phyloP scores from a whole-genome alignment of 2,329 filamentous ascomycete genomes.

The Emmonsiellopsis sp. region DNA sequence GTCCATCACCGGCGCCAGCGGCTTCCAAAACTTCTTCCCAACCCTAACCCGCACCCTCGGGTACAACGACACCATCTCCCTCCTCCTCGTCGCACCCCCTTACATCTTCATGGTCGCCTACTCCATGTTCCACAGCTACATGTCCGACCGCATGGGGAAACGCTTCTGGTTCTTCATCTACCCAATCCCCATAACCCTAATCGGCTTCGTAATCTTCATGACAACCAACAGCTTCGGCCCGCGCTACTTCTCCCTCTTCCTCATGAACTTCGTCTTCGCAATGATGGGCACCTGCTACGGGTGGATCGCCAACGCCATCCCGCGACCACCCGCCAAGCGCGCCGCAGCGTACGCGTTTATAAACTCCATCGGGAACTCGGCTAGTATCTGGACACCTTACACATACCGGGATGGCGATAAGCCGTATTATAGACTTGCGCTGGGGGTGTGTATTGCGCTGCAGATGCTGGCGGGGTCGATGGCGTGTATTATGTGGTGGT shows the following conservation, averaged over 20 bases:
- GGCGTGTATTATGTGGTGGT: constrained; percentile 30
- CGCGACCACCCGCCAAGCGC: constrained; percentile 46
- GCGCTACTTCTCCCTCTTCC: constrained; percentile 48
- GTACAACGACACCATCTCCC: constrained; percentile 37
- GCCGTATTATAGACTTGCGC: constrained; percentile 33
- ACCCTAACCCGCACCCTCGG: constrained; percentile 40
- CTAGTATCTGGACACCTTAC: constrained; percentile 45
- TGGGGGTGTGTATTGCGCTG: constrained; percentile 35
- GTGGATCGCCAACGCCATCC: constrained; percentile 45
- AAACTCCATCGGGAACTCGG: constrained; percentile 46
- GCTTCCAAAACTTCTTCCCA: constrained; percentile 51
- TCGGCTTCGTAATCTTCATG: constrained; percentile 49
- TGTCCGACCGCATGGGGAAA: constrained; percentile 37
- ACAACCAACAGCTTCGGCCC: constrained; percentile 41
- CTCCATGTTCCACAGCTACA: constrained; percentile 35
- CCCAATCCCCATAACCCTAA: constrained; percentile 43
- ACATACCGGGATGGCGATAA: constrained; percentile 35
- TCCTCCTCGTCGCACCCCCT: constrained; percentile 45
- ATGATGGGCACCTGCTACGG: constrained; percentile 43
- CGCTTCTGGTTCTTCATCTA: constrained; percentile 48
- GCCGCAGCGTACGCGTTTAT: constrained; percentile 48
- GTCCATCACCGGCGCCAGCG: constrained; percentile 40
- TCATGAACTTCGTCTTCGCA: constrained; percentile 49
- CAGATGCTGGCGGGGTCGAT: constrained; percentile 27
- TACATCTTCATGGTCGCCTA: constrained; percentile 47